phyloP scores from a whole-genome alignment of 1,284 basidiomycete genomes.

The Ceratobasidium sp. region DNA sequence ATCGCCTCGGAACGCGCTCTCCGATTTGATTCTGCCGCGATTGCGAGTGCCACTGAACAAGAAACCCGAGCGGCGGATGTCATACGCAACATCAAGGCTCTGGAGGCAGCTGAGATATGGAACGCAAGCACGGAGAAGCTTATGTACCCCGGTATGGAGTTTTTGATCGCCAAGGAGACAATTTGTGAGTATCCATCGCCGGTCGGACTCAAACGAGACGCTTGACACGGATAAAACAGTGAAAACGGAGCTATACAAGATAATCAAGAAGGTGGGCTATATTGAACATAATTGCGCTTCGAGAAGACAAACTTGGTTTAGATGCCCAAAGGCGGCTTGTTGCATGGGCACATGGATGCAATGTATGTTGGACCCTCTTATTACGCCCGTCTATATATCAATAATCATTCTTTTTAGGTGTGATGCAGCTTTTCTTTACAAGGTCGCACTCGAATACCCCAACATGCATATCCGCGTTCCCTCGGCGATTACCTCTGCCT shows the following conservation, averaged over 20 bases:
- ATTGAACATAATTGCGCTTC: not conserved
- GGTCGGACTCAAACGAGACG: constrained; percentile 60
- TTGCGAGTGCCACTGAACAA: constrained; percentile 55
- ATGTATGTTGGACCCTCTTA: constrained; percentile 54
- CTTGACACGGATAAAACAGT: constrained; percentile 67
- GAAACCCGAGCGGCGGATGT: constrained; percentile 69
- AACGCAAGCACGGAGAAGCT: constrained; percentile 64
- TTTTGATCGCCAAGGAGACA: constrained; percentile 67
- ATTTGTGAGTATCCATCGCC: constrained; percentile 39
- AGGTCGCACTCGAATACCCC: constrained; percentile 67
- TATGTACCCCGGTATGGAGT: constrained; percentile 81
- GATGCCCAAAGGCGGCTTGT: constrained; percentile 82
- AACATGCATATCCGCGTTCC: constrained; percentile 69
- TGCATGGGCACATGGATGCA: constrained; percentile 78
- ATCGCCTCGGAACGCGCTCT: constrained; percentile 66
- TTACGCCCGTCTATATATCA: not conserved
- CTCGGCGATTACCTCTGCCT: constrained; percentile 59
- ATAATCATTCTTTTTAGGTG: constrained; percentile 55
- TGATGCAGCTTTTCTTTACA: constrained; percentile 64
- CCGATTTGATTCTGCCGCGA: constrained; percentile 58
- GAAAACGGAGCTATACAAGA: constrained; percentile 60
- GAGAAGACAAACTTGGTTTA: constrained; percentile 51
- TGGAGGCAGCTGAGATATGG: constrained; percentile 72
- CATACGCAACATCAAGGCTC: constrained; percentile 65
- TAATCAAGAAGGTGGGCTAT: constrained; percentile 30